Percentiles rank a stretch among this genome's conserved stretches.
Evolutionary conservation across 2,329 filamentous ascomycete genomes (phyloP).

Genomic region (Lachnellula occidentalis): DNA sequence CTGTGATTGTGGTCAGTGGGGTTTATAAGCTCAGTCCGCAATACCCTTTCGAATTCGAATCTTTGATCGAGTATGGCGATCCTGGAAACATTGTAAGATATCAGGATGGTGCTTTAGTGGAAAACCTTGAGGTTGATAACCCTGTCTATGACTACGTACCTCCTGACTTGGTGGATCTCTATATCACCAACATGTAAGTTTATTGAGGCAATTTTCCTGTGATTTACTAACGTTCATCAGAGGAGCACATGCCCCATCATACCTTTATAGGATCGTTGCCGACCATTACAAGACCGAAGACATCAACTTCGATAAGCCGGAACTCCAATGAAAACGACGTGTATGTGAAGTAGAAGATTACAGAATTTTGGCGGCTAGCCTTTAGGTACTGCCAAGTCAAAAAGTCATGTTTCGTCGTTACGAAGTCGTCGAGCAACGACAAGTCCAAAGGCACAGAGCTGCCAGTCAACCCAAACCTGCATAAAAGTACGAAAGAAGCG

Average conservation of each 20-base stretch:
- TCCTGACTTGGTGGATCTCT: constrained; percentile 68
- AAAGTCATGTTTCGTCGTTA: too few species aligned
- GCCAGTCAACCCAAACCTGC: too few species aligned
- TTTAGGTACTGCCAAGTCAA: too few species aligned
- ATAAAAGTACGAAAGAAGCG: too few species aligned
- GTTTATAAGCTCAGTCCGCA: constrained; percentile 93
- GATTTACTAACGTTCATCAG: constrained; percentile 33
- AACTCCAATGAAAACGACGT: constrained; percentile 17
- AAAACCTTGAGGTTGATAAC: constrained; percentile 71
- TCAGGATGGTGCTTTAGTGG: constrained; percentile 72
- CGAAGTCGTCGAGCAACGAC: too few species aligned
- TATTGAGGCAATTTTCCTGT: constrained; percentile 13
- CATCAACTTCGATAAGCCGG: constrained; percentile 50
- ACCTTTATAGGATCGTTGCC: constrained; percentile 66
- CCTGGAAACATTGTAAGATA: constrained; percentile 71
- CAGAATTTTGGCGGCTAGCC: not conserved
- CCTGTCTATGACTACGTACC: constrained; percentile 79
- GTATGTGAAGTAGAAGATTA: not conserved
- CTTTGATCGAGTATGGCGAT: constrained; percentile 81
- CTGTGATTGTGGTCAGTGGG: constrained; percentile 83
- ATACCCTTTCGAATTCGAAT: constrained; percentile 76
- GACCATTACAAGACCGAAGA: constrained; percentile 74
- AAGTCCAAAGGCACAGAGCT: too few species aligned
- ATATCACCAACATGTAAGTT: constrained; percentile 78
- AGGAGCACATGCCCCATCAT: constrained; percentile 63